Evolutionary conservation across 768 basidiomycete genomes (phyloP), one percentile per base, ranked within the genome.

Genomic region (Termitomyces heimii): DNA sequence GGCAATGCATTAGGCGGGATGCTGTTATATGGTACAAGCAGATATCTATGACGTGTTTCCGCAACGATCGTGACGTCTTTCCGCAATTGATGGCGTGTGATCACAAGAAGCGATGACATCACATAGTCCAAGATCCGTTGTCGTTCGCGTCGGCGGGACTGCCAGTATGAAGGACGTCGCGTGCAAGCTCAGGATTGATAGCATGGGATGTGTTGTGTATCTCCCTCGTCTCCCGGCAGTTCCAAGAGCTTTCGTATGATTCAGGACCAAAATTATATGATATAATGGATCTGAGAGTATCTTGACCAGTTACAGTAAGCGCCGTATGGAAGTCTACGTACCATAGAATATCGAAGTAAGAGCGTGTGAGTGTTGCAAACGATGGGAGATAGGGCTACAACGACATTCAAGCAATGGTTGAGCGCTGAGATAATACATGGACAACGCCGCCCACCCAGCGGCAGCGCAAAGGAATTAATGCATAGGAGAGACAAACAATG

Each of bases 21-120:
- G 18, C n/a, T 26, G 34, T 63, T 63, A 55, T 63, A 63, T 63
- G 60, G 18, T 10, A 14, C 44, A 20, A 18, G 12, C 20, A 8
- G 34, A 37, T 35, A 44, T 10, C 40, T 47, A 58, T 58, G 60
- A 61, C 61, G 55, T 51, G 24, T 37, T 52, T 40, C 3, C 26
- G 37, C 37, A 18, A 5, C 5, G 34, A 26, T 32, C 34, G 34
- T 52, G 51, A 52, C 50, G 35, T 51, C 35, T n/a, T 26, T 51
- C 13, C 35, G 6, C 4, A 18, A 35, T n/a, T 2, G n/a, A 51
- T 18, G 24, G 2, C 49, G 37, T 51, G 49, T 51, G 50, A 51
- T 50, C 16, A 35, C 9, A 26, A 16, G 8, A 26, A 9, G 16
- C n/a, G 34, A 50, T 51, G 35, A 39, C 50, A 9, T 39, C 50